Base-by-base conservation (phyloP, 164 flowering plant genomes). In the Chimonanthus salicifolius region DNA sequence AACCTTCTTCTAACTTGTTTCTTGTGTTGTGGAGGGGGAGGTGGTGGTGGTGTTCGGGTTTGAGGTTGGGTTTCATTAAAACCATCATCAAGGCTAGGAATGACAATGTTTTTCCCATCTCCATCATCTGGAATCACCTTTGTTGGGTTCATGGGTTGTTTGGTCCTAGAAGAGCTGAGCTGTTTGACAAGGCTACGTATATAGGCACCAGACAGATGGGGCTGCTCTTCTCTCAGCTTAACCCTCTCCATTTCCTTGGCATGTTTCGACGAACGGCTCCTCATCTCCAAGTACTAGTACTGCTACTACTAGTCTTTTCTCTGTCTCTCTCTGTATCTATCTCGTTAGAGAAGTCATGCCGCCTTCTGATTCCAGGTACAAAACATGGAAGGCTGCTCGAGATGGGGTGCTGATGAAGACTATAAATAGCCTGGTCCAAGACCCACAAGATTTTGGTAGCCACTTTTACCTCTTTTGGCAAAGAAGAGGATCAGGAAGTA, bases 181-280 rank as follows among this genome's bases (percentile, higher is more conserved):
- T 90, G 96, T 74, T 94, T 94, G 47, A 94, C 98, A 58, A 89
- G 89, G 84, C 84, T 88, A 33, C 98, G 87, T 71, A 92, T 90
- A 58, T 90, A 94, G 77, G 97, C 93, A 81, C 93, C 96, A 47
- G 64, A 70, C 33, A 70, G 63, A 21, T 51, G 47, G 21, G 47
- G 48, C 11, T 70, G 33, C 71, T 70, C 63, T 58, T 33, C 47
- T 70, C 45, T 64, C 54, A 63, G 49, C 33, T 62, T 74, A 50
- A 21, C 47, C 70, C 69, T 64, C 49, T 66, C 69, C 45, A 20
- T 44, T 15, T 51, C 64, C 70, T 44, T 73, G 60, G 47, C 18
- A 49, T 75, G 78, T 49, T 77, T 74, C 60, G 85, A 76, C 20
- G 83, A 78, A 47, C 81, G 49, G 49, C 67, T 75, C 77, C 82